phyloP scores from a whole-genome alignment of 345 rosid genomes.

The Erucastrum elatum region DNA sequence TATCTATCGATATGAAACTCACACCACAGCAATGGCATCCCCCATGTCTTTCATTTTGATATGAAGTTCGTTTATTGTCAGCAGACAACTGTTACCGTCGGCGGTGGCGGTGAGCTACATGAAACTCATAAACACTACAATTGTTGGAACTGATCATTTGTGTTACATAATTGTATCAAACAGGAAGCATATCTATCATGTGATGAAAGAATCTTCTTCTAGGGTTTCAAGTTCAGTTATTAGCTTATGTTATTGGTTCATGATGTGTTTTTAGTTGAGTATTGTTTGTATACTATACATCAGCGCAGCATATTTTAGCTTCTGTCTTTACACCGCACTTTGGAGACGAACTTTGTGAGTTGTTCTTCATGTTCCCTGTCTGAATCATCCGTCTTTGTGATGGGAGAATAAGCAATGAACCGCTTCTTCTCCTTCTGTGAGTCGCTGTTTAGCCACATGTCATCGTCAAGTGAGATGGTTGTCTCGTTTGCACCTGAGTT shows the following conservation, averaged over 20 bases:
- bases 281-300: too few species aligned
- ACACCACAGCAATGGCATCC: neutral
- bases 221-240: too few species aligned
- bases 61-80: too few species aligned
- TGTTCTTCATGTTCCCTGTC: conserved; percentile 19
- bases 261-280: too few species aligned
- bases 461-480: conserved; percentile 35
- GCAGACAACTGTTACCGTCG: too few species aligned
- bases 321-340: conserved; percentile 38
- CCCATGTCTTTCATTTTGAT: neutral
- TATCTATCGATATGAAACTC: neutral
- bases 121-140: too few species aligned
- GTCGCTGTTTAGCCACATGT: conserved; percentile 48
- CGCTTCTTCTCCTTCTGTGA: conserved; percentile 42
- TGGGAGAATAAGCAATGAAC: conserved; percentile 46
- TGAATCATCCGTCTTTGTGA: conserved; percentile 29
- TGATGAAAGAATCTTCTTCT: too few species aligned
- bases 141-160: too few species aligned
- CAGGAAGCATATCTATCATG: too few species aligned
- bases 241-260: too few species aligned
- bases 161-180: neutral
- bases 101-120: too few species aligned
- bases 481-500: conserved; percentile 27
- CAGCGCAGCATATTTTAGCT: too few species aligned
- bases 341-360: conserved; percentile 44